These are phyloP conservation scores for Thermoascus crustaceus DNA, from an alignment of 2,329 filamentous ascomycete genomes.

Conservation along the genomic window DNA sequence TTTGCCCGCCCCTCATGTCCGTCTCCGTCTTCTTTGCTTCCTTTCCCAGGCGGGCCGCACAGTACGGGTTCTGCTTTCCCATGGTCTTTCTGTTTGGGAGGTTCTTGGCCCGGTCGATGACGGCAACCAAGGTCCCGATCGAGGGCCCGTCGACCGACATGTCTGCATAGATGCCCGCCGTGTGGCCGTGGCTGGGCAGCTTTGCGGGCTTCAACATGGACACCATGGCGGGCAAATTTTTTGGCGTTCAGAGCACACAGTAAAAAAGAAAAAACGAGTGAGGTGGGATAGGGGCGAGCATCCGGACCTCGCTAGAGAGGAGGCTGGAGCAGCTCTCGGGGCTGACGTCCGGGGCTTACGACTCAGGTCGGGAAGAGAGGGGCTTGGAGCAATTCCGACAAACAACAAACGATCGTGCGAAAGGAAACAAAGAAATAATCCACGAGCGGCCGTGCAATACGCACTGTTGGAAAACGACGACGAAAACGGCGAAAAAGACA, in stretches of 20 bases:
- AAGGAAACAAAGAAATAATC: no score
- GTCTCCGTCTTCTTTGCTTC: conserved; percentile 96
- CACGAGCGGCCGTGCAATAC: no score
- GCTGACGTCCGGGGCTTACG: no score
- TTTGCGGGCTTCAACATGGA: conserved; percentile 45
- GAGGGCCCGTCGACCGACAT: conserved; percentile 87
- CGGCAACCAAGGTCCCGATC: conserved; percentile 85
- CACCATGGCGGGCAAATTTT: conserved; percentile 5
- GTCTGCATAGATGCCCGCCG: conserved; percentile 88
- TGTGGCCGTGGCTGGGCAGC: conserved; percentile 60
- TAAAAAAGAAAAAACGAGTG: conserved; percentile 1
- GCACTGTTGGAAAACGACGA: no score
- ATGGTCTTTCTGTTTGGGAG: conserved; percentile 94
- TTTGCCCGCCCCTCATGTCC: conserved; percentile 89
- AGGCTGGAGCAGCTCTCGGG: no score
- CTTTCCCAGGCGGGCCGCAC: conserved; percentile 85
- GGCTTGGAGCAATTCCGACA: no score
- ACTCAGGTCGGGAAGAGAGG: no score
- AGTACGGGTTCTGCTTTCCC: conserved; percentile 97
- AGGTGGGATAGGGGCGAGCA: not conserved
- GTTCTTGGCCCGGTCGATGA: conserved; percentile 94
- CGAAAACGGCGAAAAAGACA: conserved; percentile 3
- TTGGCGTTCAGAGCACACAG: not conserved
- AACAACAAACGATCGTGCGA: no score
- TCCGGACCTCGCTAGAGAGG: not conserved